phyloP scores from a whole-genome alignment of 768 basidiomycete genomes.

The Pleurotus sapidus region DNA sequence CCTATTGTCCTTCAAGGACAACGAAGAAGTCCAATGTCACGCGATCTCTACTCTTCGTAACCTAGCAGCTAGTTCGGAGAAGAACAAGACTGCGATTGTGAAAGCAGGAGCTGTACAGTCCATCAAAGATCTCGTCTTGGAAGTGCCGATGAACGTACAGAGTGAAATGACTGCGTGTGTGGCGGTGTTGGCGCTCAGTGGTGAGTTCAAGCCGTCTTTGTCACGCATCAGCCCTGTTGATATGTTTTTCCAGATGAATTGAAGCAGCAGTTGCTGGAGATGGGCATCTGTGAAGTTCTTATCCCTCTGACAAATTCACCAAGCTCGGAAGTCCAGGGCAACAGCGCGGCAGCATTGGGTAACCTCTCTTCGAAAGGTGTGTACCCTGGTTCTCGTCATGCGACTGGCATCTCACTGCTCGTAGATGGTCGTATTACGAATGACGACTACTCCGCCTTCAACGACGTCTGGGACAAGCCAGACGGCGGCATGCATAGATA shows the following conservation, averaged over 20 bases:
- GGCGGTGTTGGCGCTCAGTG: slow-evolving; percentile 92
- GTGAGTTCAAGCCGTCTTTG: slow-evolving; percentile 42
- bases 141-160: slow-evolving; percentile 95
- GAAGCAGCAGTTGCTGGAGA: slow-evolving; percentile 94
- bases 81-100: slow-evolving; percentile 97
- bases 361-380: slow-evolving; percentile 95
- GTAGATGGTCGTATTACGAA: slow-evolving; percentile 72
- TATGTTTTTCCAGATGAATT: slow-evolving; percentile 71
- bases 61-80: slow-evolving; percentile 93
- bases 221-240: slow-evolving; percentile 4
- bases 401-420: not conserved
- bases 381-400: slow-evolving; percentile 10
- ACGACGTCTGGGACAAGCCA: slow-evolving; percentile 97
- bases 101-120: slow-evolving; percentile 95
- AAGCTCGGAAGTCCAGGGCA: slow-evolving; percentile 97
- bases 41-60: slow-evolving; percentile 97
- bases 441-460: slow-evolving; percentile 96
- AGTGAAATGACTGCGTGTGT: slow-evolving; percentile 99
- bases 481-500: slow-evolving; percentile 97
- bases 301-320: slow-evolving; percentile 96
- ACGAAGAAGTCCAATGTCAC: slow-evolving; percentile 99
- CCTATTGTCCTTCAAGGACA: slow-evolving; percentile 96
- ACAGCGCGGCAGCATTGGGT: slow-evolving; percentile 95
- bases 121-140: slow-evolving; percentile 94
- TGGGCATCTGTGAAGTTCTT: slow-evolving; percentile 97